Evolutionary conservation across 345 rosid genomes (phyloP).

Genomic region (Salix udensis): DNA sequence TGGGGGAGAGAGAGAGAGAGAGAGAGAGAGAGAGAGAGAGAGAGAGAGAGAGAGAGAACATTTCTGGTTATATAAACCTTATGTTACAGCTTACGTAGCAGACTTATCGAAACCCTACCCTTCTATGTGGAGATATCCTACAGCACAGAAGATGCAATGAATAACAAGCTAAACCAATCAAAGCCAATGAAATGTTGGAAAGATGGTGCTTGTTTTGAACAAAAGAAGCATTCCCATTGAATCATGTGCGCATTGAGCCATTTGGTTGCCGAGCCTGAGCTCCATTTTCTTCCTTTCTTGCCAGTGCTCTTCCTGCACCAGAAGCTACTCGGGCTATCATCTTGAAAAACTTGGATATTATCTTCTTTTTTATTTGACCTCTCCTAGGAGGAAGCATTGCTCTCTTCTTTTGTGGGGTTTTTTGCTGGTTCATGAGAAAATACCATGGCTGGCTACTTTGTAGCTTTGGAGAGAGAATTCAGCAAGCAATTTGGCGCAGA

Average conservation of each 20-base stretch:
- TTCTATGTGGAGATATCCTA: too few species aligned
- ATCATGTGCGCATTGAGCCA: not conserved
- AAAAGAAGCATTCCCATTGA: not conserved
- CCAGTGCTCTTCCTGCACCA: not conserved
- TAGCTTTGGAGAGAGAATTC: too few species aligned
- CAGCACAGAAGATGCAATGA: too few species aligned
- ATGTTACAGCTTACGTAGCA: too few species aligned
- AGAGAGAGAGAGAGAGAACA: too few species aligned
- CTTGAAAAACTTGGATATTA: slow-evolving; percentile 19
- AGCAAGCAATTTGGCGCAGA: too few species aligned
- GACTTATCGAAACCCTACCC: too few species aligned
- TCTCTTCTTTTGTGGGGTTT: not conserved
- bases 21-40: too few species aligned
- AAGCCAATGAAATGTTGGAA: not conserved
- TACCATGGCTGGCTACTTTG: not conserved
- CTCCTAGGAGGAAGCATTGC: slow-evolving; percentile 30
- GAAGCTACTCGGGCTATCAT: not conserved
- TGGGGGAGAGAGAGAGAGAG: too few species aligned
- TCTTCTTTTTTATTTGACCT: slow-evolving; percentile 26
- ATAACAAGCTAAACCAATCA: too few species aligned
- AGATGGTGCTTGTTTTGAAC: not conserved
- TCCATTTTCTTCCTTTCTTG: slow-evolving; percentile 7
- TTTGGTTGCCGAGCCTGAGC: not conserved
- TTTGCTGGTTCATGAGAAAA: not conserved
- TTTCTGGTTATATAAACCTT: too few species aligned